A percentile compares a stretch with the other conserved stretches of the same genome.
These are phyloP conservation scores for Acrocalymma vagum DNA, from an alignment of 2,329 filamentous ascomycete genomes.

Conservation along the genomic window DNA sequence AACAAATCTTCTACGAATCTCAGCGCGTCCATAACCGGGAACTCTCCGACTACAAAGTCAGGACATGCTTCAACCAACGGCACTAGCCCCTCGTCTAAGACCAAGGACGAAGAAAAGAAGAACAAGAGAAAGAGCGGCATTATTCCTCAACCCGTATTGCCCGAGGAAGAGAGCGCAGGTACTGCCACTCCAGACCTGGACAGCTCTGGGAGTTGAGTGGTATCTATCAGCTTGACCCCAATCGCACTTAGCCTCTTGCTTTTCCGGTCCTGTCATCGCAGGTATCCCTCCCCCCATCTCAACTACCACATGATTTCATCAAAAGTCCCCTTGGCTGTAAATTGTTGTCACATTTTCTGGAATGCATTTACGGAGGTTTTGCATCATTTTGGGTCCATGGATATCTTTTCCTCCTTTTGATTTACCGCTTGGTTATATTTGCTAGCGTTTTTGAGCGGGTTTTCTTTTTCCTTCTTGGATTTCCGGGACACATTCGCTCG, in stretches of 20 bases:
- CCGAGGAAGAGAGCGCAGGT: conserved; percentile 36
- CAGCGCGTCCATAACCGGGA: conserved; percentile 24
- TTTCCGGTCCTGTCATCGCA: not conserved
- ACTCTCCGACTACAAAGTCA: conserved; percentile 31
- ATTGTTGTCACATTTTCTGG: conserved; percentile 22
- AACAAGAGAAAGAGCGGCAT: conserved; percentile 41
- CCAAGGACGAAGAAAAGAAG: conserved; percentile 40
- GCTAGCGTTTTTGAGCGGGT: conserved; percentile 20
- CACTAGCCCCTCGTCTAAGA: conserved; percentile 26
- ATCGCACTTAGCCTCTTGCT: not conserved
- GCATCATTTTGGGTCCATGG: conserved; percentile 5
- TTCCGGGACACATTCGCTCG: not conserved
- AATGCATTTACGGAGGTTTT: conserved; percentile 15
- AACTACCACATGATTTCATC: conserved; percentile 3
- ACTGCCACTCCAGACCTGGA: conserved; percentile 30
- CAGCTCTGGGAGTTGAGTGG: conserved; percentile 15
- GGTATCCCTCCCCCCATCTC: not conserved
- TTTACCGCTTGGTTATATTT: conserved; percentile 14
- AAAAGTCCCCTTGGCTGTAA: conserved; percentile 26
- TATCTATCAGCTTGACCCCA: not conserved
- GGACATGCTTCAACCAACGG: no score
- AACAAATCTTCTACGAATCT: conserved; percentile 23
- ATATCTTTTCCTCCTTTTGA: conserved; percentile 14
- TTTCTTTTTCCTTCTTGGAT: conserved; percentile 10
- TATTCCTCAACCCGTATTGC: conserved; percentile 31